These are phyloP conservation scores for Aspergillus calidoustus DNA, from an alignment of 2,329 filamentous ascomycete genomes.

Conservation along the genomic window DNA sequence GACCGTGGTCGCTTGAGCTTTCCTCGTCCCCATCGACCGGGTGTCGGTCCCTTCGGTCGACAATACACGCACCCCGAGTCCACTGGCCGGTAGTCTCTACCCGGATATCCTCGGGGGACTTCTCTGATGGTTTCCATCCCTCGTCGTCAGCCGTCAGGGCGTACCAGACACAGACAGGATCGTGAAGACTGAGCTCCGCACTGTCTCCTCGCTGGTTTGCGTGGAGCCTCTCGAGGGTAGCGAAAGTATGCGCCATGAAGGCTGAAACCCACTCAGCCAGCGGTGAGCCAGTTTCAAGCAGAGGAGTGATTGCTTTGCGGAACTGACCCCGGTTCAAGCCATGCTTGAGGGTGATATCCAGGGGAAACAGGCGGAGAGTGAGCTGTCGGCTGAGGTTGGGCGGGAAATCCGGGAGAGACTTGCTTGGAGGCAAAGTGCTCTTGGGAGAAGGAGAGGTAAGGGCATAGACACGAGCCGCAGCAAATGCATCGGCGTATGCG, in stretches of 20 bases:
- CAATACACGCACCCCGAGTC: conserved; percentile 88
- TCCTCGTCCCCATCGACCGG: conserved; percentile 55
- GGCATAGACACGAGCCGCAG: conserved; percentile 76
- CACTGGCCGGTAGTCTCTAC: conserved; percentile 92
- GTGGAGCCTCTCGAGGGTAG: conserved; percentile 68
- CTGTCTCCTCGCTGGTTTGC: conserved; percentile 55
- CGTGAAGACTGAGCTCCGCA: conserved; percentile 70
- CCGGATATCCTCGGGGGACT: conserved; percentile 76
- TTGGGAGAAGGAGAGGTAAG: conserved; percentile 76
- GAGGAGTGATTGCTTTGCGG: conserved; percentile 57
- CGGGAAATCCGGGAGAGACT: conserved; percentile 66
- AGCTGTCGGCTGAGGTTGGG: conserved; percentile 64
- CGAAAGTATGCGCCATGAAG: conserved; percentile 73
- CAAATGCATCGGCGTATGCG: conserved; percentile 83
- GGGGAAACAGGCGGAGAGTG: conserved; percentile 72
- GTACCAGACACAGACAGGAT: conserved; percentile 81
- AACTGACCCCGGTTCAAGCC: conserved; percentile 67
- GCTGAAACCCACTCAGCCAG: conserved; percentile 74
- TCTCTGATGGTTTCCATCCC: conserved; percentile 51
- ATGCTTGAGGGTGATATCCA: conserved; percentile 77
- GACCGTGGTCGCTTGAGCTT: conserved; percentile 70
- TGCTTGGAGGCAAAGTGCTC: conserved; percentile 73
- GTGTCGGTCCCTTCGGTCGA: conserved; percentile 68
- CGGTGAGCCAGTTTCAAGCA: conserved; percentile 68
- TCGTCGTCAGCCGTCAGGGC: conserved; percentile 59